These are phyloP conservation scores for Antitrichia curtipendula DNA, from an alignment of 225 moss, liverwort and hornwort species.

Conservation along the genomic window DNA sequence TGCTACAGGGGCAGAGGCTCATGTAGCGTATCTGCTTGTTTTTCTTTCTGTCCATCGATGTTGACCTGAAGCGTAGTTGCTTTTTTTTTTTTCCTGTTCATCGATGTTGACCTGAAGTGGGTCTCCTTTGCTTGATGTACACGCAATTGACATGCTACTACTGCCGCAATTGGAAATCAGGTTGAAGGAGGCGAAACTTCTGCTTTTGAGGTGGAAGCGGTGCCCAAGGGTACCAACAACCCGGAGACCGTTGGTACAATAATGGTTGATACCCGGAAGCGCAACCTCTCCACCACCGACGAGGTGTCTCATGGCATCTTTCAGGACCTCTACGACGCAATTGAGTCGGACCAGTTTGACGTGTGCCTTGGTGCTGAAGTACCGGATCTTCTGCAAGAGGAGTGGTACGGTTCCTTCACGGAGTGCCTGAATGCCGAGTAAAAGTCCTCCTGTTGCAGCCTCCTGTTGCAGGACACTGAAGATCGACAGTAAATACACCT, in stretches of 20 bases:
- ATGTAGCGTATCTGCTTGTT: neutral
- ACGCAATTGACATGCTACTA: neutral
- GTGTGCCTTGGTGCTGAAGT: neutral
- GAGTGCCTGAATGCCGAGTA: slow-evolving; percentile 1
- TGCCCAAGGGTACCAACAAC: neutral
- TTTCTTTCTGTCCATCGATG: neutral
- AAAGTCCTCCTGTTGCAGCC: neutral
- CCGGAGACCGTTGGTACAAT: neutral
- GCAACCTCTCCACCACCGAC: neutral
- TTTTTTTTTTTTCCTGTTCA: neutral
- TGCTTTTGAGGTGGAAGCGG: neutral
- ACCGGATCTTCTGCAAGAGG: neutral
- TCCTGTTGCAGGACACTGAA: neutral
- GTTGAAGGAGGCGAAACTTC: neutral
- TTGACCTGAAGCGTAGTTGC: neutral
- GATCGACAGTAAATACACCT: neutral
- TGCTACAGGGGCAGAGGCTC: neutral
- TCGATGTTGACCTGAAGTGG: neutral
- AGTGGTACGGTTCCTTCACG: slow-evolving; percentile 25
- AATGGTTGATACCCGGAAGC: neutral
- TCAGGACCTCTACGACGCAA: slow-evolving; percentile 10
- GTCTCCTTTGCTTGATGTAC: neutral
- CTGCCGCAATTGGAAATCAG: neutral
- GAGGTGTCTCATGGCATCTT: neutral
- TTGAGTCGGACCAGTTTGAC: slow-evolving; percentile 15